Evolutionary conservation across 768 basidiomycete genomes (phyloP).

Genomic region (Amanita exitialis): DNA sequence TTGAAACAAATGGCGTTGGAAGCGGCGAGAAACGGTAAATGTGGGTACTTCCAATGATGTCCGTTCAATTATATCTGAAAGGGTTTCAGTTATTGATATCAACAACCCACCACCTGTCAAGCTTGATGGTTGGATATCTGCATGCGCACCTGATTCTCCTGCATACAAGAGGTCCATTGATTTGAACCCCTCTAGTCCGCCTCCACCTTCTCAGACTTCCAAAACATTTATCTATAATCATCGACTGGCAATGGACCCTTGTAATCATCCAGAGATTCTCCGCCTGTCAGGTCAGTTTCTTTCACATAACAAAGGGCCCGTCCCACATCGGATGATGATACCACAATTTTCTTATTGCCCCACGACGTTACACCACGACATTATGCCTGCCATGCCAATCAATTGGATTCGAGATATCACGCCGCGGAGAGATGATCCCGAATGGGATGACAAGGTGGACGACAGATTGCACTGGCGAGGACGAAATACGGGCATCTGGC

Average conservation of each 20-base stretch:
- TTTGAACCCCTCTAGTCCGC: slow-evolving; percentile 12
- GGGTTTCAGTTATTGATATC: slow-evolving; percentile 19
- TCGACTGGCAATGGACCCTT: slow-evolving; percentile 34
- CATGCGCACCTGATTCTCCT: slow-evolving; percentile 23
- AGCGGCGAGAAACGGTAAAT: slow-evolving; percentile 25
- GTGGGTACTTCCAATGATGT: slow-evolving; percentile 17
- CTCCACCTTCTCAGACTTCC: slow-evolving; percentile 5
- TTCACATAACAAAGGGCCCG: slow-evolving; percentile 34
- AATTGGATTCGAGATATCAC: slow-evolving; percentile 30
- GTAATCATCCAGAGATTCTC: slow-evolving; percentile 28
- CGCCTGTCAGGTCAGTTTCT: slow-evolving; percentile 41
- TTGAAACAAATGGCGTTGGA: slow-evolving; percentile 22
- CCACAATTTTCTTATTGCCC: slow-evolving; percentile 43
- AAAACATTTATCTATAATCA: slow-evolving; percentile 40
- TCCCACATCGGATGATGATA: slow-evolving; percentile 26
- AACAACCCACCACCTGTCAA: slow-evolving; percentile 19
- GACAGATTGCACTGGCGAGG: slow-evolving; percentile 62
- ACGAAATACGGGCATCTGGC: slow-evolving; percentile 57
- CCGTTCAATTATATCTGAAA: neutral
- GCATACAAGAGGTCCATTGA: slow-evolving; percentile 15
- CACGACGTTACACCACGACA: slow-evolving; percentile 41
- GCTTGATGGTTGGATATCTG: slow-evolving; percentile 26
- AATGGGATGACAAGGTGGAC: slow-evolving; percentile 51
- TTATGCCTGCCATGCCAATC: slow-evolving; percentile 33
- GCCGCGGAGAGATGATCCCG: slow-evolving; percentile 32